Evolutionary conservation across 192 early-diverging fungal species (phyloP).

Genomic region (Funneliformis mosseae): DNA sequence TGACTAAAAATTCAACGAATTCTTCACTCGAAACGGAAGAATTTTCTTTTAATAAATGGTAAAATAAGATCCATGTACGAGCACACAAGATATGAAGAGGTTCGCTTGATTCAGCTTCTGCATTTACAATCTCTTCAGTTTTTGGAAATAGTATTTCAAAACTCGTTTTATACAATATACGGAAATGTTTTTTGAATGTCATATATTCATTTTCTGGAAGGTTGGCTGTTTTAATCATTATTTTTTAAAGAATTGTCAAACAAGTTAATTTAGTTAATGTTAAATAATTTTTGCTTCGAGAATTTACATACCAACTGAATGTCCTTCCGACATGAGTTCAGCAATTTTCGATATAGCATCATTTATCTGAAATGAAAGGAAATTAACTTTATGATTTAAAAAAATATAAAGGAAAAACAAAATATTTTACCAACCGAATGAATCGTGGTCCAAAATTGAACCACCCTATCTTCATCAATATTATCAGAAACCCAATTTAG

Average conservation of each 20-base stretch:
- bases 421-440: conserved; percentile 19
- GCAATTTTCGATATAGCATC: not conserved
- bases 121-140: not conserved
- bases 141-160: conserved; percentile 25
- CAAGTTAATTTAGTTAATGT: not conserved
- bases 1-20: conserved; percentile 41
- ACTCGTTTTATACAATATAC: not conserved
- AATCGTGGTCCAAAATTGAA: conserved; percentile 30
- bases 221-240: not conserved
- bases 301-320: not conserved
- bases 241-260: not conserved
- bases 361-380: conserved; percentile 4
- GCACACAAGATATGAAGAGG: conserved; percentile 17
- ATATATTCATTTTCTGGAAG: not conserved
- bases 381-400: not conserved
- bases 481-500: conserved; percentile 2
- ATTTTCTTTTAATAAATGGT: not conserved
- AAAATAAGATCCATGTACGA: conserved; percentile 13
- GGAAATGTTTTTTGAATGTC: conserved; percentile 11
- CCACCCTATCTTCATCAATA: conserved; percentile 16
- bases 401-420: not conserved
- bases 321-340: not conserved
- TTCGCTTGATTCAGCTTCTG: not conserved
- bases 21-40: not conserved
- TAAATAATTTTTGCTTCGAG: not conserved